These are phyloP conservation scores for Fennellomyces sp. DNA, from an alignment of 371 early-diverging fungal species.

Conservation along the genomic window DNA sequence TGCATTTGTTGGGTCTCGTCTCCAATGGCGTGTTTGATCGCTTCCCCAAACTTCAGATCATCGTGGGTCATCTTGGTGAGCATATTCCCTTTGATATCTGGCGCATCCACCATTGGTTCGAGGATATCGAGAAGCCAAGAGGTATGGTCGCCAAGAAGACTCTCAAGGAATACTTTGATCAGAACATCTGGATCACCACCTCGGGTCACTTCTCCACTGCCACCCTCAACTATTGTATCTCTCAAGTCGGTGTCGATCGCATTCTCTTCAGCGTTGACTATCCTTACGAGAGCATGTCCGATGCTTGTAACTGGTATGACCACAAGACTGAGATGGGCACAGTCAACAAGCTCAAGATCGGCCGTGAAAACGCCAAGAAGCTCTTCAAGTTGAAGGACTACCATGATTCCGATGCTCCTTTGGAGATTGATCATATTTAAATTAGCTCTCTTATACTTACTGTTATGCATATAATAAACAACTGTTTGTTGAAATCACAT, in stretches of 20 bases:
- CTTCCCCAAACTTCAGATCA: constrained; percentile 14
- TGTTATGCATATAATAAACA: not conserved
- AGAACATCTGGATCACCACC: constrained; percentile 19
- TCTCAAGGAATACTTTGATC: constrained; percentile 1
- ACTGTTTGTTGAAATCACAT: not conserved
- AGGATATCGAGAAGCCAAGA: constrained; percentile 9
- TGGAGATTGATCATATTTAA: not conserved
- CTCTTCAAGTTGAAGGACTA: constrained; percentile 2
- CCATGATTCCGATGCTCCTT: constrained; percentile 12
- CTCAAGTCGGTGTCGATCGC: constrained; percentile 10
- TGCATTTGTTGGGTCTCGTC: constrained; percentile 10
- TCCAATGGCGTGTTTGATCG: constrained; percentile 20
- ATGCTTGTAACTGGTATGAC: constrained; percentile 10
- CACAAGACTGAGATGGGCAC: not conserved
- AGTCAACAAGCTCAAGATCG: constrained; percentile 1
- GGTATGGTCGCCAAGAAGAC: constrained; percentile 2
- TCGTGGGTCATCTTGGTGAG: constrained; percentile 13
- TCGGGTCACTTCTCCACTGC: constrained; percentile 14
- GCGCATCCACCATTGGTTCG: constrained; percentile 9
- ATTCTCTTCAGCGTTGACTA: constrained; percentile 19
- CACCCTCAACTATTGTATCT: constrained; percentile 8
- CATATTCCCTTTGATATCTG: constrained; percentile 12
- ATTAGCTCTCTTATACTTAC: too few relatives aligned
- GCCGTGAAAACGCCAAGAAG: constrained; percentile 9
- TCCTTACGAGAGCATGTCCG: constrained; percentile 8